Evolutionary conservation across 176 grass and related monocot genomes (phyloP).

Genomic region (Juncus inflexus): DNA sequence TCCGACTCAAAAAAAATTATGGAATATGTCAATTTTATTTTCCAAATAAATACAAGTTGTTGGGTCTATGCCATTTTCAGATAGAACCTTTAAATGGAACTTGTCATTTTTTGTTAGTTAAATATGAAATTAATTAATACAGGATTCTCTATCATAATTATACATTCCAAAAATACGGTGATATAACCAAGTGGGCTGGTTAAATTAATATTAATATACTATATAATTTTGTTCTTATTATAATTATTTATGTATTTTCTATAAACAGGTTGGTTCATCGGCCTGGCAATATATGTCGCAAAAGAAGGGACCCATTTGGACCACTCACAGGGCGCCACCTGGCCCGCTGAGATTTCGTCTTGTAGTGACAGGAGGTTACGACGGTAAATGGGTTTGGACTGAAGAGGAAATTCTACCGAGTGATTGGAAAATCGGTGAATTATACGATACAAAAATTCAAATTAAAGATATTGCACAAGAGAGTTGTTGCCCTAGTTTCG

Average conservation of each 20-base stretch:
- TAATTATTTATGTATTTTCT: slow-evolving; percentile 9
- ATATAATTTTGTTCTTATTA: neutral
- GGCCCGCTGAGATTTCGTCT: slow-evolving; percentile 42
- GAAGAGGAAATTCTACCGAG: slow-evolving; percentile 51
- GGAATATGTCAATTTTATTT: slow-evolving; percentile 3
- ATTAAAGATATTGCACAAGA: slow-evolving; percentile 41
- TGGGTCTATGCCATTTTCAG: slow-evolving; percentile 8
- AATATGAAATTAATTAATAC: neutral
- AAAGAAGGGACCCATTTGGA: slow-evolving; percentile 33
- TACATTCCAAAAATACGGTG: neutral
- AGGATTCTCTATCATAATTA: neutral
- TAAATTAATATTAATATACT: no score
- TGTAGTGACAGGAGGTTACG: slow-evolving; percentile 45
- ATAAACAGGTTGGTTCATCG: slow-evolving; percentile 41
- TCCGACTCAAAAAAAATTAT: neutral
- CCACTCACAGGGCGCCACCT: slow-evolving; percentile 14
- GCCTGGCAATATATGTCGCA: slow-evolving; percentile 43
- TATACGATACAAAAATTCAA: slow-evolving; percentile 38
- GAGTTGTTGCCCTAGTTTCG: slow-evolving; percentile 26
- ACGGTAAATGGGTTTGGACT: slow-evolving; percentile 48
- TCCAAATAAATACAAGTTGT: slow-evolving; percentile 21
- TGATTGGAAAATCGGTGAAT: slow-evolving; percentile 36
- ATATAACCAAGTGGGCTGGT: no score
- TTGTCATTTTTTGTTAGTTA: neutral
- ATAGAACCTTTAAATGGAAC: slow-evolving; percentile 17